Evolutionary conservation across 2,329 filamentous ascomycete species (phyloP).

Genomic region (Alternaria tenuissima): DNA sequence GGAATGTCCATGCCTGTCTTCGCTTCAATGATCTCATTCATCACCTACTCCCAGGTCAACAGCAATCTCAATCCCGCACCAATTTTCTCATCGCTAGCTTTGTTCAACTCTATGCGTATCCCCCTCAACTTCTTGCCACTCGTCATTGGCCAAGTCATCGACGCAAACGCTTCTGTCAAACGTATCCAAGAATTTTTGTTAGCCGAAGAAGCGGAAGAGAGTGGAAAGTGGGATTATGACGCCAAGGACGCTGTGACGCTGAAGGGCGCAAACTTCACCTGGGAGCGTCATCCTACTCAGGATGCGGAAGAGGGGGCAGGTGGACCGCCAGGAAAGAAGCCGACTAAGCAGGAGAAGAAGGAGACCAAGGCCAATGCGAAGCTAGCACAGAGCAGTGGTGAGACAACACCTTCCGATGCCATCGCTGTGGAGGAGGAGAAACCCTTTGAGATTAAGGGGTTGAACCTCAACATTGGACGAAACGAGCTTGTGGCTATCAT

Average conservation of each 20-base stretch:
- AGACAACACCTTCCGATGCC: slow-evolving; percentile 59
- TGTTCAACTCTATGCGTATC: slow-evolving; percentile 91
- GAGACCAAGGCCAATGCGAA: slow-evolving; percentile 51
- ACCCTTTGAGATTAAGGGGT: slow-evolving; percentile 75
- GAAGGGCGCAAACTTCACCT: slow-evolving; percentile 80
- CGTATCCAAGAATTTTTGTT: slow-evolving; percentile 89
- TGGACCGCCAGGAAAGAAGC: slow-evolving; percentile 43
- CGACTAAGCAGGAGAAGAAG: slow-evolving; percentile 60
- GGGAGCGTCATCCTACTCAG: slow-evolving; percentile 74
- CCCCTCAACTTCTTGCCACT: slow-evolving; percentile 89
- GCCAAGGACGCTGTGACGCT: slow-evolving; percentile 71
- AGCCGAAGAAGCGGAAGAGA: slow-evolving; percentile 83
- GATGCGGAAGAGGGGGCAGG: slow-evolving; percentile 50
- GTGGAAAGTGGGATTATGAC: slow-evolving; percentile 65
- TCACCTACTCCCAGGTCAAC: slow-evolving; percentile 73
- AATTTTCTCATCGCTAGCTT: slow-evolving; percentile 89
- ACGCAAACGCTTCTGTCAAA: slow-evolving; percentile 84
- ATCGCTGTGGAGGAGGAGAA: slow-evolving; percentile 59
- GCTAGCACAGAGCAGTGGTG: slow-evolving; percentile 31
- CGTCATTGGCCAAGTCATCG: slow-evolving; percentile 87
- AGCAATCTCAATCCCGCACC: slow-evolving; percentile 76
- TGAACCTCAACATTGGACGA: slow-evolving; percentile 73
- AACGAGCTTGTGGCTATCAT: slow-evolving; percentile 87
- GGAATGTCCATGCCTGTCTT: slow-evolving; percentile 91
- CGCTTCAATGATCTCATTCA: slow-evolving; percentile 93